Evolutionary conservation across 306 rosid species (phyloP).

Genomic region (Ormosia semicastrata): DNA sequence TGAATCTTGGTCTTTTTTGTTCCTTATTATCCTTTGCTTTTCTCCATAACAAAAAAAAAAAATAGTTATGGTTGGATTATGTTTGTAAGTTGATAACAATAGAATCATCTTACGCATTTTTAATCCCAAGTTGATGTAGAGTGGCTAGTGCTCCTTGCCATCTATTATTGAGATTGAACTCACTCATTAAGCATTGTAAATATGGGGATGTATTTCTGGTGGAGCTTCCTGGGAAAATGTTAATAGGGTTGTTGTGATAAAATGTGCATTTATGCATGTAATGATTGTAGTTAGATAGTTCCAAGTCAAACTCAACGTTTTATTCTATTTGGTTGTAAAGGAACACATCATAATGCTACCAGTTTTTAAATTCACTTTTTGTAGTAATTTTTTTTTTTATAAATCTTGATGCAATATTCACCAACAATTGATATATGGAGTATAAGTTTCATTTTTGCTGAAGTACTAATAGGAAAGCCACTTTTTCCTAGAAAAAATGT

Average conservation of each 20-base stretch:
- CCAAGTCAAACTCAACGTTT: neutral
- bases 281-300: neutral
- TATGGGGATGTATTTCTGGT: too few relatives aligned
- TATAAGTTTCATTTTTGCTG: conserved; percentile 97
- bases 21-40: too few relatives aligned
- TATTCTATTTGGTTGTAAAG: neutral
- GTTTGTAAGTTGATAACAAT: neutral
- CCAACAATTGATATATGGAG: conserved; percentile 95
- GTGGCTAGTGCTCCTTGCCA: neutral
- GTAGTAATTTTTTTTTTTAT: neutral
- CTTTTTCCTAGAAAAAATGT: conserved; percentile 96
- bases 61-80: neutral
- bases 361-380: neutral
- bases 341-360: neutral
- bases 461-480: conserved; percentile 85
- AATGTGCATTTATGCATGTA: neutral
- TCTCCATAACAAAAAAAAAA: too few relatives aligned
- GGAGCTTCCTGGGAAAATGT: neutral
- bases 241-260: neutral
- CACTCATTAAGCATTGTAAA: neutral
- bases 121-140: neutral
- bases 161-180: neutral
- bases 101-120: neutral
- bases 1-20: too few relatives aligned
- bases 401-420: conserved; percentile 65